Base-by-base conservation (phyloP, 2,329 filamentous ascomycete genomes). In the Fusarium stilboides region DNA sequence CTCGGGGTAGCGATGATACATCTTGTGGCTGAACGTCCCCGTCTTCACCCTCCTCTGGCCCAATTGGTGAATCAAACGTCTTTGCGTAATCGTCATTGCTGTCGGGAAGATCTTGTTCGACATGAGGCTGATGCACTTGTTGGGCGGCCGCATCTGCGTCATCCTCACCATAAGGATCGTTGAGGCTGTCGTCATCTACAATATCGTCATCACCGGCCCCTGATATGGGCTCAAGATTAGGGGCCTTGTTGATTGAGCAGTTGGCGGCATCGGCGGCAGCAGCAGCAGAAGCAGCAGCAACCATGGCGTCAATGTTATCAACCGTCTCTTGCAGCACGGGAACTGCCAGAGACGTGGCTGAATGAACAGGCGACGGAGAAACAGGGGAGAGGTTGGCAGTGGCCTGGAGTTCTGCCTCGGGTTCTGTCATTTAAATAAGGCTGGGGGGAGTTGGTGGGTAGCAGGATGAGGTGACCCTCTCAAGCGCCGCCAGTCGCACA, bases 281-380 rank as follows among this genome's bases (percentile, higher is more conserved):
- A 22, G 73, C 72, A 34, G 71, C 74, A 42, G 74, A 68, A 47
- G 75, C 79, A 37, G 77, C 80, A 61, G 77, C 79, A 61, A 80
- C 79, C 80, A 84, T 85, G 74, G 80, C 80, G 79, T 83, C 82
- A 64, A 85, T 79, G 64, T 79, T 81, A 68, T 87, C 85, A 71
- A 84, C 85, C 56, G 84, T 85, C 64, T 86, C 80, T 74, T 87
- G 85, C 59, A 88, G 83, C 26, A 80, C 78, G 33, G 85, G 85
- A 54, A 87, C 82, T 62, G 83, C 79, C 56, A 83, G 77, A 45
- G 84, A 78, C 26, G 83, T 82, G 57, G 83, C 80, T 47, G 80
- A 81, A 68, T 86, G 80, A 62, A 85, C 74, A 59, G 84, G 80
- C 59, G 83, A 78, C 47, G 85, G 86, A 52, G 85, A 87, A 50